Percentiles rank a stretch among this genome's conserved stretches.
These are phyloP conservation scores for Acanthamoeba quina DNA, from an alignment of 208 protist species.

Conservation along the genomic window DNA sequence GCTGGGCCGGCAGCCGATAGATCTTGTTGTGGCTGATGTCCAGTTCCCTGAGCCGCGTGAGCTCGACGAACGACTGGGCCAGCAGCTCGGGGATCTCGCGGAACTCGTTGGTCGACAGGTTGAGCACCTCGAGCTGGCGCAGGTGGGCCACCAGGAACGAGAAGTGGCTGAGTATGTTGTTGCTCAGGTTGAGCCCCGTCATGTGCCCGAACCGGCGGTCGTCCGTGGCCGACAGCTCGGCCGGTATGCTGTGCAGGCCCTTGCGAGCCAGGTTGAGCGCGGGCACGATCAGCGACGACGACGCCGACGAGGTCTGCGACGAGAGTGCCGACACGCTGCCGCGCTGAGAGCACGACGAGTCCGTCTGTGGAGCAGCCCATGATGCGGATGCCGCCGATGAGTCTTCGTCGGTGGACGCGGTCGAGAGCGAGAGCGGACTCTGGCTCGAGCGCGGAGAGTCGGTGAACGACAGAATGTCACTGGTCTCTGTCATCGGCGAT, in stretches of 20 bases:
- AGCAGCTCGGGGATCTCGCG: slow-evolving; percentile 23
- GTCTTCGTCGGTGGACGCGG: background rate
- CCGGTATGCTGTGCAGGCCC: slow-evolving; percentile 23
- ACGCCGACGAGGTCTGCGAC: background rate
- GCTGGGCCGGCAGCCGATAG: slow-evolving; percentile 1
- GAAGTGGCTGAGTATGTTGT: slow-evolving; percentile 52
- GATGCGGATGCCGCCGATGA: background rate
- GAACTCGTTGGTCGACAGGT: slow-evolving; percentile 51
- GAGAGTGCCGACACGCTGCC: background rate
- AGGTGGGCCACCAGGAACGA: slow-evolving; percentile 23
- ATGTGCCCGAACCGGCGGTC: slow-evolving; percentile 10
- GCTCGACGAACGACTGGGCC: slow-evolving; percentile 53
- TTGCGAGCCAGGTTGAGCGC: slow-evolving; percentile 30
- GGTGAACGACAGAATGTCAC: background rate
- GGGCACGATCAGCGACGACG: background rate
- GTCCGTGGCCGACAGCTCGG: background rate
- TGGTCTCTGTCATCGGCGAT: background rate
- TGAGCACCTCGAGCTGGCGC: slow-evolving; percentile 23
- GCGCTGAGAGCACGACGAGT: background rate
- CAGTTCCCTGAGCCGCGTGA: background rate
- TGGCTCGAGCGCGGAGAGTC: background rate
- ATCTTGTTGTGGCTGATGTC: slow-evolving; percentile 72
- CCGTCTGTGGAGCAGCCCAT: background rate
- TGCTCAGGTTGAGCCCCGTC: slow-evolving; percentile 24
- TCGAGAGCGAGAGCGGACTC: background rate